These are phyloP conservation scores for Glarea lozoyensis DNA, from an alignment of 495 filamentous ascomycete species.

Conservation along the genomic window DNA sequence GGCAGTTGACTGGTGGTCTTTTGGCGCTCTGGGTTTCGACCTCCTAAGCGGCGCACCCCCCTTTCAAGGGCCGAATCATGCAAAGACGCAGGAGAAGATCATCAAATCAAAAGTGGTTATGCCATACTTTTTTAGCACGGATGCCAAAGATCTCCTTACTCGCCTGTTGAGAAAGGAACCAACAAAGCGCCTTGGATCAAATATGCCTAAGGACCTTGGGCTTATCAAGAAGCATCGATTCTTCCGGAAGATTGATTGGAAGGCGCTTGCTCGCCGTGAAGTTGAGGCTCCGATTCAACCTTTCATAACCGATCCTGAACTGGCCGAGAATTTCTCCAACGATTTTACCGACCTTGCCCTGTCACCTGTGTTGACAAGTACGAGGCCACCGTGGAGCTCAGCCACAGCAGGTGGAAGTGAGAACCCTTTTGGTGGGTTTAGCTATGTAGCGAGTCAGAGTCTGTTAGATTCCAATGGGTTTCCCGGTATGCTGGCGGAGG, in stretches of 20 bases:
- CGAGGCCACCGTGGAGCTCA: conserved; percentile 20
- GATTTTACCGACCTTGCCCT: conserved; percentile 83
- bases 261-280: conserved; percentile 65
- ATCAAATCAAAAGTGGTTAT: conserved; percentile 78
- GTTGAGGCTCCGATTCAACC: conserved; percentile 81
- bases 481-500: too few species aligned
- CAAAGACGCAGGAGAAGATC: conserved; percentile 90
- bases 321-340: conserved; percentile 86
- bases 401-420: conserved; percentile 27
- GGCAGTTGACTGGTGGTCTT: conserved; percentile 97
- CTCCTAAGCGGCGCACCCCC: conserved; percentile 84
- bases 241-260: conserved; percentile 95
- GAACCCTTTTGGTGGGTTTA: conserved; percentile 90
- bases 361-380: conserved; percentile 54
- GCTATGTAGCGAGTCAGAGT: conserved; percentile 85
- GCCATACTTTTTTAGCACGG: conserved; percentile 79
- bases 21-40: conserved; percentile 86
- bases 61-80: conserved; percentile 80
- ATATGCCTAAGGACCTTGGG: conserved; percentile 78
- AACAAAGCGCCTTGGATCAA: conserved; percentile 72
- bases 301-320: conserved; percentile 84
- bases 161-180: conserved; percentile 87
- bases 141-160: conserved; percentile 88
- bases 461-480: too few species aligned
- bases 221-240: conserved; percentile 91